phyloP scores from a whole-genome alignment of 139 green algal genomes.

The Haematococcus sp. region DNA sequence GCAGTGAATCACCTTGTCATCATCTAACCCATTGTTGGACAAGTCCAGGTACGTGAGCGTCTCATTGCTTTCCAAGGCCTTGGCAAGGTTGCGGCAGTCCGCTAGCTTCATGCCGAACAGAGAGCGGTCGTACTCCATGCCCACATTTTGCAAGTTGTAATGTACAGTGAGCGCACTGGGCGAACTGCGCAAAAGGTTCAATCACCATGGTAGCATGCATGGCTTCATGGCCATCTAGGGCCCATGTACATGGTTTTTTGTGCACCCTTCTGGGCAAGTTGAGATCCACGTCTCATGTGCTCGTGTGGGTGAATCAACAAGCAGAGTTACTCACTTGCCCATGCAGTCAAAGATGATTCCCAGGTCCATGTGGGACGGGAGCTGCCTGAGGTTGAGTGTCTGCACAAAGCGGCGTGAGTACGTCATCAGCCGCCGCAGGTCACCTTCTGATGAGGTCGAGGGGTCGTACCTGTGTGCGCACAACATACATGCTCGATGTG shows the following conservation, averaged over 20 bases:
- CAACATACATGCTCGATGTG: too few species aligned
- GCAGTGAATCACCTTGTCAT: slow-evolving; percentile 56
- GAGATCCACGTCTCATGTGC: too few species aligned
- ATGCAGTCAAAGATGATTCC: slow-evolving; percentile 69
- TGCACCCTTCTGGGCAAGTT: too few species aligned
- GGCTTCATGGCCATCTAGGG: too few species aligned
- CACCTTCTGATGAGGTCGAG: slow-evolving; percentile 28
- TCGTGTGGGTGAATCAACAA: too few species aligned
- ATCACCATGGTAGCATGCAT: too few species aligned
- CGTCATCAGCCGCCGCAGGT: slow-evolving; percentile 62
- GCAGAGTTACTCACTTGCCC: slow-evolving; percentile 42
- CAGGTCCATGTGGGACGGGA: slow-evolving; percentile 78
- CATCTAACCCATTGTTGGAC: slow-evolving; percentile 69
- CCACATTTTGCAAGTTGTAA: slow-evolving; percentile 71
- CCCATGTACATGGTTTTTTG: too few species aligned
- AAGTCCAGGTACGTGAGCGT: slow-evolving; percentile 66
- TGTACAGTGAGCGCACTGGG: slow-evolving; percentile 55
- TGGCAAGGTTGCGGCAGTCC: slow-evolving; percentile 67
- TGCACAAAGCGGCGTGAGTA: slow-evolving; percentile 68
- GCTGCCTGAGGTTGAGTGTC: slow-evolving; percentile 65
- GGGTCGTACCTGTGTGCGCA: slow-evolving; percentile 54
- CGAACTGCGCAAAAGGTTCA: slow-evolving; percentile 38
- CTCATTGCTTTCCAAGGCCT: slow-evolving; percentile 42
- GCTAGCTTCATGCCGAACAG: slow-evolving; percentile 82
- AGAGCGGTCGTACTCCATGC: slow-evolving; percentile 81